Conservation (phyloP, 2,329 filamentous ascomycete species). For the Diaporthe ilicicola region DNA sequence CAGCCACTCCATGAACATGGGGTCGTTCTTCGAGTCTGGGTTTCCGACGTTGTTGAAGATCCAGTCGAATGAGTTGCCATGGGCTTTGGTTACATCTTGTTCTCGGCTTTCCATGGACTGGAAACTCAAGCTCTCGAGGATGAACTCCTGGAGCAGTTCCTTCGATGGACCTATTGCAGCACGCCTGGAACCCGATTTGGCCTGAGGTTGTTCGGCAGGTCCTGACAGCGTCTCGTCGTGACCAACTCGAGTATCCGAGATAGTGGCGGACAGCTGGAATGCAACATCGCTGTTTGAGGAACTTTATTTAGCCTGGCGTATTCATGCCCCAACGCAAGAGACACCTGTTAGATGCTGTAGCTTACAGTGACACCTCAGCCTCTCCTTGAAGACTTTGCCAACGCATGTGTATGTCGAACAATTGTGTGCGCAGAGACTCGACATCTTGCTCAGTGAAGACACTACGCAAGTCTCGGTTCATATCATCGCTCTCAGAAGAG, state of each 20-base stretch:
- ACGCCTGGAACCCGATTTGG: not conserved
- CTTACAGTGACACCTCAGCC: not conserved
- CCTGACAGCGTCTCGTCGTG: not conserved
- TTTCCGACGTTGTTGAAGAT: constrained; percentile 12
- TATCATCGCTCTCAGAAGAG: not conserved
- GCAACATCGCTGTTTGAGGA: not conserved
- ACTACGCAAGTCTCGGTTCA: not conserved
- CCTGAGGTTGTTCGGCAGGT: not conserved
- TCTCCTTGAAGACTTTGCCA: not conserved
- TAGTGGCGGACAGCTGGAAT: not conserved
- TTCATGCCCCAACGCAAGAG: not conserved
- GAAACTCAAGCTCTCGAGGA: constrained; percentile 26
- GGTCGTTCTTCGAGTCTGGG: not conserved
- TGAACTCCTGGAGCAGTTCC: constrained; percentile 26
- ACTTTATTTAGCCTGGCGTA: not conserved
- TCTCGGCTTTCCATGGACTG: constrained; percentile 25
- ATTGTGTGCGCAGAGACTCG: constrained; percentile 2
- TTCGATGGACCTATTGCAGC: not conserved
- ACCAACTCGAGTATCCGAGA: not conserved
- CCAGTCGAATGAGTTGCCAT: constrained; percentile 27
- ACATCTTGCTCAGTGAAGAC: constrained; percentile 18
- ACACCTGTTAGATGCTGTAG: not conserved
- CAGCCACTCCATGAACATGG: constrained; percentile 24
- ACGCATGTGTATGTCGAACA: constrained; percentile 10
- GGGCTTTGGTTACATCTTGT: constrained; percentile 26